phyloP scores from a whole-genome alignment of 768 basidiomycete species.

The Cubamyces lactineus region DNA sequence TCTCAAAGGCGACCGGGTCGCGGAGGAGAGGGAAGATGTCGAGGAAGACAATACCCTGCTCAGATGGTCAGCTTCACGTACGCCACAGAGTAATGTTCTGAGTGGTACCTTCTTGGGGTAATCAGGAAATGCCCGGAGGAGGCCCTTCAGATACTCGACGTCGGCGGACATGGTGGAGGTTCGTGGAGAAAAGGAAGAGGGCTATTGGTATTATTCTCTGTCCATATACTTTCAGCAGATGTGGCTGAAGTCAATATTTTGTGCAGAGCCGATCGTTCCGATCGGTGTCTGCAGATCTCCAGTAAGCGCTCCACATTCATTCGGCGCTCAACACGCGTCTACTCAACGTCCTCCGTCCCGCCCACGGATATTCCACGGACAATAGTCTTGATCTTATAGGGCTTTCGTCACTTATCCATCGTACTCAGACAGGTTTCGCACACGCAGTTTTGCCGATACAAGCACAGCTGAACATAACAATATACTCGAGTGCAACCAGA shows the following conservation, averaged over 20 bases:
- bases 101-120: conserved; percentile 85
- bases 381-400: no score
- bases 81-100: no score
- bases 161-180: conserved; percentile 60
- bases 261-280: conserved; percentile 4
- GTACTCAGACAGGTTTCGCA: neutral
- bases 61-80: no score
- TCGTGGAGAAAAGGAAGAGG: neutral
- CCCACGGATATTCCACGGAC: neutral
- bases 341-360: neutral
- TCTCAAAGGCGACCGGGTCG: conserved; percentile 85
- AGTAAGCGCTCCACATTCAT: neutral
- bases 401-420: neutral
- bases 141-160: conserved; percentile 66
- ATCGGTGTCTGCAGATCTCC: neutral
- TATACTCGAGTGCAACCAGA: neutral
- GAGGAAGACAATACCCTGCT: conserved; percentile 85
- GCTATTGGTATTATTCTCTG: neutral
- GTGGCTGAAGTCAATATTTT: conserved; percentile 6
- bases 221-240: neutral
- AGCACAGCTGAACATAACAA: conserved; percentile 7
- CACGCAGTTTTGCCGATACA: neutral
- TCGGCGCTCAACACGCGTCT: neutral
- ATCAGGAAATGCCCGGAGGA: conserved; percentile 65
- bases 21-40: conserved; percentile 95